These are phyloP conservation scores for Hyphopichia pseudoburtonii DNA, from an alignment of 1,139 yeast genomes.

Conservation along the genomic window DNA sequence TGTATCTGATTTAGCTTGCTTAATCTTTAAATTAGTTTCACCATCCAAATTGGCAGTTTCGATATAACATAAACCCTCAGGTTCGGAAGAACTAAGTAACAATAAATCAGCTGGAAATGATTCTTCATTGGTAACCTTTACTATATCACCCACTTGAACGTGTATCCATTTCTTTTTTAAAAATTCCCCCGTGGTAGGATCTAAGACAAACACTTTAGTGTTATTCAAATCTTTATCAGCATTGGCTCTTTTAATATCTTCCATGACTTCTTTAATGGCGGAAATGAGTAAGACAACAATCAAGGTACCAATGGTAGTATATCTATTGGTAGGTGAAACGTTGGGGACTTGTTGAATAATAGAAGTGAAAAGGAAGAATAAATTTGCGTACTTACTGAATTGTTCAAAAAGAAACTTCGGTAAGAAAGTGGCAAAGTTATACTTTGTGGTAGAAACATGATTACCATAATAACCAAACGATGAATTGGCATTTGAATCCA, in stretches of 20 bases:
- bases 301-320: conserved; percentile 91
- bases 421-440: conserved; percentile 86
- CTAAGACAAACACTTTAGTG: conserved; percentile 71
- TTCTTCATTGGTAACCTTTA: conserved; percentile 81
- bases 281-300: conserved; percentile 83
- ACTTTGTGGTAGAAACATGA: conserved; percentile 95
- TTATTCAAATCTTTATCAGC: conserved; percentile 90
- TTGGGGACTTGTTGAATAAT: conserved; percentile 95
- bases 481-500: conserved; percentile 57
- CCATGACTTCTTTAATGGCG: conserved; percentile 87
- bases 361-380: conserved; percentile 91
- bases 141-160: conserved; percentile 88
- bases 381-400: conserved; percentile 93
- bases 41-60: conserved; percentile 98
- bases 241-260: conserved; percentile 82
- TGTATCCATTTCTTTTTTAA: conserved; percentile 77
- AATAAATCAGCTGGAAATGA: conserved; percentile 94
- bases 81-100: conserved; percentile 87
- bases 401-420: conserved; percentile 96
- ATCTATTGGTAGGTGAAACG: conserved; percentile 94
- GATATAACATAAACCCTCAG: conserved; percentile 95
- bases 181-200: conserved; percentile 60
- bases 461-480: conserved; percentile 69
- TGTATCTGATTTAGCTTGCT: conserved; percentile 83
- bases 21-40: conserved; percentile 93